These are phyloP conservation scores for Crassisporium funariophilum DNA, from an alignment of 768 basidiomycete species.

Conservation along the genomic window DNA sequence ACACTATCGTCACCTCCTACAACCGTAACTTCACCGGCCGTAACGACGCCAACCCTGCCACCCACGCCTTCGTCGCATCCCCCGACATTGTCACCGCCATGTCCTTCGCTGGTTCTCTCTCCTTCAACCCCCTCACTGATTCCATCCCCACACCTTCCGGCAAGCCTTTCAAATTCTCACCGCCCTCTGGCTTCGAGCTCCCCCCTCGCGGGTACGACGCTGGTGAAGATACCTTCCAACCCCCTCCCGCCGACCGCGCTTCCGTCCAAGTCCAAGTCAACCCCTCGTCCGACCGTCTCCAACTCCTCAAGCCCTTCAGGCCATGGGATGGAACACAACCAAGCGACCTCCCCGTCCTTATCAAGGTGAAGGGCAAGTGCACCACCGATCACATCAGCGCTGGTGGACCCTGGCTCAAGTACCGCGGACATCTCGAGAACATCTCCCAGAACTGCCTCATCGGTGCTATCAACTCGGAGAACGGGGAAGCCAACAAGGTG, in stretches of 20 bases:
- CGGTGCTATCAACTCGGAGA: constrained; percentile 95
- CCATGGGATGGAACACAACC: constrained; percentile 95
- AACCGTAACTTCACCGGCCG: constrained; percentile 99
- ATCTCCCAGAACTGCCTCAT: constrained; percentile 99
- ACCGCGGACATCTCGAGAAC: constrained; percentile 98
- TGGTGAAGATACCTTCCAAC: constrained; percentile 96
- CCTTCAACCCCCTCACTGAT: constrained; percentile 97
- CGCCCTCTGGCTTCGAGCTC: constrained; percentile 89
- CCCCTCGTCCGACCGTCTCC: constrained; percentile 86
- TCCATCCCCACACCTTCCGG: constrained; percentile 85
- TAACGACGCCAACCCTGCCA: constrained; percentile 99
- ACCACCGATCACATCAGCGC: constrained; percentile 97
- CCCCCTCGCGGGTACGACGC: constrained; percentile 96
- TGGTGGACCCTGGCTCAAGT: constrained; percentile 99
- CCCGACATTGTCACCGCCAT: constrained; percentile 97
- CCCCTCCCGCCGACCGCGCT: constrained; percentile 85
- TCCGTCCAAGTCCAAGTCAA: constrained; percentile 84
- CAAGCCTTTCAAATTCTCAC: constrained; percentile 96
- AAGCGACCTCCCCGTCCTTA: constrained; percentile 85
- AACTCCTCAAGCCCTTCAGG: constrained; percentile 85
- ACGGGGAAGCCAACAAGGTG: constrained; percentile 94
- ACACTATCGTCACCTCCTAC: constrained; percentile 99
- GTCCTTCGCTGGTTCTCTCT: constrained; percentile 90
- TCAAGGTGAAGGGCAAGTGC: constrained; percentile 99
- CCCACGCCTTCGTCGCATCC: constrained; percentile 94